These are phyloP conservation scores for Colletotrichum siamense DNA, from an alignment of 2,329 filamentous ascomycete species.

Conservation along the genomic window DNA sequence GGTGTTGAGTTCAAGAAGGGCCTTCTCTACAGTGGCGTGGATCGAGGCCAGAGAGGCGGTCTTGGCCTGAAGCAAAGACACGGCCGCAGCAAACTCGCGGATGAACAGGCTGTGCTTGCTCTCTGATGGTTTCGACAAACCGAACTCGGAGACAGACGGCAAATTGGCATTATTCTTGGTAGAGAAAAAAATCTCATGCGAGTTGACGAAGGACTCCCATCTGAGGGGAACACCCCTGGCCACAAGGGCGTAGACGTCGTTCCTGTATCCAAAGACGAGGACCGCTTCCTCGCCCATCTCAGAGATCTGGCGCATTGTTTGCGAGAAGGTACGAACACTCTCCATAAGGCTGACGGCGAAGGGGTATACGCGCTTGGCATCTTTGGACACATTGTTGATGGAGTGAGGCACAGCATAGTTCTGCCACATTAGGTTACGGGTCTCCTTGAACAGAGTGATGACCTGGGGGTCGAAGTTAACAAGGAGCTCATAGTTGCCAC, in stretches of 20 bases:
- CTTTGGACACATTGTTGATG: slow-evolving; percentile 95
- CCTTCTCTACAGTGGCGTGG: slow-evolving; percentile 81
- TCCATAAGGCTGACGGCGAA: slow-evolving; percentile 99
- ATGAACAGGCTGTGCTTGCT: slow-evolving; percentile 98
- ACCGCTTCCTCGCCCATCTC: slow-evolving; percentile 89
- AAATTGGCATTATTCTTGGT: slow-evolving; percentile 47
- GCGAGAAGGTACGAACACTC: slow-evolving; percentile 90
- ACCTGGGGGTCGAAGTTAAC: slow-evolving; percentile 98
- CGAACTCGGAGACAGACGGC: slow-evolving; percentile 43
- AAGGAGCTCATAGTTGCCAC: slow-evolving; percentile 83
- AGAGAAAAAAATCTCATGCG: slow-evolving; percentile 83
- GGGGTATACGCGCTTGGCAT: slow-evolving; percentile 97
- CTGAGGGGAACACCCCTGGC: slow-evolving; percentile 86
- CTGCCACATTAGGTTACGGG: slow-evolving; percentile 93
- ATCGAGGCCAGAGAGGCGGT: slow-evolving; percentile 80
- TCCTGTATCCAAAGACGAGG: slow-evolving; percentile 88
- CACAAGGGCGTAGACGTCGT: slow-evolving; percentile 85
- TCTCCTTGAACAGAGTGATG: slow-evolving; percentile 98
- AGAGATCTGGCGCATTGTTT: slow-evolving; percentile 83
- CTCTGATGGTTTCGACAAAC: slow-evolving; percentile 65
- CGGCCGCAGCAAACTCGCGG: slow-evolving; percentile 86
- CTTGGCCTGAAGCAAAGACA: slow-evolving; percentile 88
- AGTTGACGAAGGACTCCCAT: slow-evolving; percentile 98
- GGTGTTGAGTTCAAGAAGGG: slow-evolving; percentile 80
- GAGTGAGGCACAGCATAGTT: slow-evolving; percentile 93